Conservation (phyloP, 495 filamentous ascomycete genomes). For the Neurospora sp. region DNA sequence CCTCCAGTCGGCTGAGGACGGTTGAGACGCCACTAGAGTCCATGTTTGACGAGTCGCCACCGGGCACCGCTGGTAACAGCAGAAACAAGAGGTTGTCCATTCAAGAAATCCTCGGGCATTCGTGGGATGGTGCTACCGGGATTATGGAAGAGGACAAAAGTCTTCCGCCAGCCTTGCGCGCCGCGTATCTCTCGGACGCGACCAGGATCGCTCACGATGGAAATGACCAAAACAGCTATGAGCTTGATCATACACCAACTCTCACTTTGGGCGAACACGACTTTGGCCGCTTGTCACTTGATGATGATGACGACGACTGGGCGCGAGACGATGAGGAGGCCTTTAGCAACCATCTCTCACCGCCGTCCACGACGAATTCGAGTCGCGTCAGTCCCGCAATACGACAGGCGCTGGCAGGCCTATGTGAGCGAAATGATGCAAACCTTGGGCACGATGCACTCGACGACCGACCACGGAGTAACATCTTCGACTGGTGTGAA, state of each 20-base stretch:
- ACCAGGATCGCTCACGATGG: slow-evolving; percentile 10
- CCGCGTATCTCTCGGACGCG: slow-evolving; percentile 13
- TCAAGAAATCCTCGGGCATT: slow-evolving; percentile 39
- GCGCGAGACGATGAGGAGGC: slow-evolving; percentile 44
- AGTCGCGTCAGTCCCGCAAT: slow-evolving; percentile 35
- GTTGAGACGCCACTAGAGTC: slow-evolving; percentile 60
- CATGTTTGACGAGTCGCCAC: slow-evolving; percentile 74
- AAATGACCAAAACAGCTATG: slow-evolving; percentile 8
- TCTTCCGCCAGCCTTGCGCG: slow-evolving; percentile 46
- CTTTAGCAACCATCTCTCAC: slow-evolving; percentile 42
- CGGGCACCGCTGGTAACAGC: slow-evolving; percentile 37
- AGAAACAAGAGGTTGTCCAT: slow-evolving; percentile 52
- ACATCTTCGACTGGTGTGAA: slow-evolving; percentile 85
- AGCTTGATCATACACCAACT: slow-evolving; percentile 10
- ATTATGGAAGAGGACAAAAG: slow-evolving; percentile 60
- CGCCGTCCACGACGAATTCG: slow-evolving; percentile 41
- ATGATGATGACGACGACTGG: slow-evolving; percentile 57
- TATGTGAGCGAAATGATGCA: slow-evolving; percentile 30
- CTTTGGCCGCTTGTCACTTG: slow-evolving; percentile 40
- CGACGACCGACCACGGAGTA: slow-evolving; percentile 44
- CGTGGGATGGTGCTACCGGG: slow-evolving; percentile 41
- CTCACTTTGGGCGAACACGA: slow-evolving; percentile 21
- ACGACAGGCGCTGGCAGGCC: slow-evolving; percentile 29
- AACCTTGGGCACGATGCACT: slow-evolving; percentile 23
- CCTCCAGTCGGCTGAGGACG: slow-evolving; percentile 41